phyloP scores from a whole-genome alignment of 495 filamentous ascomycete species.

The Annulohypoxylon moriforme region DNA sequence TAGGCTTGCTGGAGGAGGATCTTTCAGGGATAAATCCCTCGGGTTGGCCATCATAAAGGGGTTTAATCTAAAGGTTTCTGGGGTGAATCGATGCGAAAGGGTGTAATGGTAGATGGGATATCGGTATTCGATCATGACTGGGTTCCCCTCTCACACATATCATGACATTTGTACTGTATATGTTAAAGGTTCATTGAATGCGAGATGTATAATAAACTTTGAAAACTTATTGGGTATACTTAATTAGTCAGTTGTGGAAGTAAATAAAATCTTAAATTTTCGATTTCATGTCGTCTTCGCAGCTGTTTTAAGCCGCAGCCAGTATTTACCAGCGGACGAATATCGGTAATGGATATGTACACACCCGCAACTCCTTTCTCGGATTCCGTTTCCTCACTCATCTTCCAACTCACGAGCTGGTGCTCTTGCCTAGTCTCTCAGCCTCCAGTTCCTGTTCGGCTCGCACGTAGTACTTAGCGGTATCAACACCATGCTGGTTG shows the following conservation, averaged over 20 bases:
- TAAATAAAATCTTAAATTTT: constrained; percentile 5
- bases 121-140: neutral
- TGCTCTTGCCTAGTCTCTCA: constrained; percentile 62
- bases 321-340: constrained; percentile 22
- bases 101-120: neutral
- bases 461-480: constrained; percentile 96
- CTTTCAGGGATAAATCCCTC: constrained; percentile 62
- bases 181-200: neutral
- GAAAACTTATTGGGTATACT: neutral
- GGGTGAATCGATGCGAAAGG: constrained; percentile 36
- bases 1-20: constrained; percentile 72
- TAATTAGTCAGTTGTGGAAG: neutral
- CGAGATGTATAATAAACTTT: neutral
- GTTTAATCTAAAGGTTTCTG: too few species aligned
- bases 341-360: constrained; percentile 34
- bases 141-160: constrained; percentile 13
- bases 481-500: constrained; percentile 96
- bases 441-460: constrained; percentile 94
- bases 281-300: constrained; percentile 16
- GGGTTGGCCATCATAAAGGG: constrained; percentile 49
- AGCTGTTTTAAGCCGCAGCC: constrained; percentile 1
- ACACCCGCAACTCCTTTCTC: constrained; percentile 32
- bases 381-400: neutral
- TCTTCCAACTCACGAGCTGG: constrained; percentile 22
- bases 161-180: neutral